These are phyloP conservation scores for Trypanosoma avium DNA, from an alignment of 208 protist genomes.

Conservation along the genomic window DNA sequence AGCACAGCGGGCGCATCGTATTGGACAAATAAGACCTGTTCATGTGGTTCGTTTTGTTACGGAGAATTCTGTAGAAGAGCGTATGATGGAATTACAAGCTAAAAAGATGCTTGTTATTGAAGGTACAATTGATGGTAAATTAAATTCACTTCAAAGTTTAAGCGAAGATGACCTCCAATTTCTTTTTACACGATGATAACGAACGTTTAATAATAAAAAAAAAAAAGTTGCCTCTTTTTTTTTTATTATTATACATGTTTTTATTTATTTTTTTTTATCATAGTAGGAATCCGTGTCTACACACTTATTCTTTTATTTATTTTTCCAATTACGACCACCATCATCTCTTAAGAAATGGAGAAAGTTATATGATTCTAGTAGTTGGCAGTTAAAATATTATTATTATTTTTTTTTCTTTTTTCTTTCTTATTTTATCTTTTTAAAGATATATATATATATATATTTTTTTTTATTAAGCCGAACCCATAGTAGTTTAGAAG, in stretches of 20 bases:
- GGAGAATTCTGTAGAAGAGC: conserved; percentile 87
- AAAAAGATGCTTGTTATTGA: conserved; percentile 95
- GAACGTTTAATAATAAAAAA: too few species aligned
- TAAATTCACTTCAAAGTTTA: conserved; percentile 78
- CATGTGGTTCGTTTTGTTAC: conserved; percentile 96
- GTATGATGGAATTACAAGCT: conserved; percentile 92
- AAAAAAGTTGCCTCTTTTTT: not conserved
- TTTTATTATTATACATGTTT: not conserved
- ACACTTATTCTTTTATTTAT: too few species aligned
- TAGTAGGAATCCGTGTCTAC: too few species aligned
- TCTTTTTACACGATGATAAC: conserved; percentile 87
- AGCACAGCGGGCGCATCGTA: conserved; percentile 97
- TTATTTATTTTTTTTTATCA: conserved; percentile 17
- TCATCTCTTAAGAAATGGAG: too few species aligned
- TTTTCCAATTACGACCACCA: too few species aligned
- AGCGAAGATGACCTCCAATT: conserved; percentile 88
- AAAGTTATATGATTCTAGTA: too few species aligned
- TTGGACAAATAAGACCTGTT: conserved; percentile 97
- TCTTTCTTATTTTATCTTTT: too few species aligned
- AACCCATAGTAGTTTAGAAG: too few species aligned
- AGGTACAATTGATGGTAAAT: conserved; percentile 91
- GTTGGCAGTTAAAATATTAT: too few species aligned
- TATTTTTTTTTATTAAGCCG: too few species aligned
- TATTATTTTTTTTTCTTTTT: too few species aligned
- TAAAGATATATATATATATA: too few species aligned